Conservation (phyloP, 2,329 filamentous ascomycete species). For the Fonsecaea multimorphosa region DNA sequence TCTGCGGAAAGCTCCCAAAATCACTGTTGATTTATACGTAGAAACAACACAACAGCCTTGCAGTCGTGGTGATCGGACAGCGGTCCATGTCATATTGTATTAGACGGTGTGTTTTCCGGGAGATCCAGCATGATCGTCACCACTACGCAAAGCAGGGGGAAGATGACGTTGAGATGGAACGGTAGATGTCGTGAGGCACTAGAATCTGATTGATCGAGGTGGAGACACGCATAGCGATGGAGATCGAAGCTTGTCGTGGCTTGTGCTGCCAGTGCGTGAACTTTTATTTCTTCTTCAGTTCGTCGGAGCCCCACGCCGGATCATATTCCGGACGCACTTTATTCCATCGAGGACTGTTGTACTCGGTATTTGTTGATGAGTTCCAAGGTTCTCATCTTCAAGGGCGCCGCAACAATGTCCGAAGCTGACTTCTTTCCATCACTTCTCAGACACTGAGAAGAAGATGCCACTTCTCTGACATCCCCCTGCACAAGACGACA, state of each 20-base stretch:
- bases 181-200: too few relatives aligned
- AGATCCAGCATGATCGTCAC: slow-evolving; percentile 1
- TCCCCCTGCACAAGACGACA: too few relatives aligned
- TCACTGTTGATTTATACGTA: background rate
- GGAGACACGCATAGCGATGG: background rate
- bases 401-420: background rate
- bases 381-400: background rate
- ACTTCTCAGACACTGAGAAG: background rate
- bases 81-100: background rate
- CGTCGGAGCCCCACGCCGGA: background rate
- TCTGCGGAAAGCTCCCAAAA: background rate
- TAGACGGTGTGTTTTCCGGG: background rate
- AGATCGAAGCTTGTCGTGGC: background rate
- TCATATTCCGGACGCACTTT: background rate
- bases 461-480: too few relatives aligned
- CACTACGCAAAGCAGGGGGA: background rate
- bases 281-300: background rate
- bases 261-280: background rate
- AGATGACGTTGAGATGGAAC: slow-evolving; percentile 1
- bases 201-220: too few relatives aligned
- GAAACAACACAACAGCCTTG: background rate
- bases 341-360: too few relatives aligned
- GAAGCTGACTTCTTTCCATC: background rate
- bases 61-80: background rate
- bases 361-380: too few relatives aligned